Conservation (phyloP, 495 filamentous ascomycete genomes). For the Hyaloscypha variabilis region DNA sequence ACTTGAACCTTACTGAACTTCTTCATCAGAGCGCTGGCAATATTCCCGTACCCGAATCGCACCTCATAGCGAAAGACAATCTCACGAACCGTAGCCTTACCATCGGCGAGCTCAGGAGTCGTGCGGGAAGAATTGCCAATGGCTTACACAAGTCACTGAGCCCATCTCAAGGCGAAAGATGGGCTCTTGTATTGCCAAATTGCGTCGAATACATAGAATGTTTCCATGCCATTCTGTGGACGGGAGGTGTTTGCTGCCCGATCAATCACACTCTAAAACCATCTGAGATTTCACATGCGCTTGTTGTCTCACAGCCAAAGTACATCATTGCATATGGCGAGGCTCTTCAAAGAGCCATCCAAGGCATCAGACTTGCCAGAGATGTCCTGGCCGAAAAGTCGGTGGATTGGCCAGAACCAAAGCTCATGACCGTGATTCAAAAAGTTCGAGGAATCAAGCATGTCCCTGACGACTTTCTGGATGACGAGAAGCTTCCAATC, state of each 20-base stretch:
- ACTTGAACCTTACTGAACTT: slow-evolving; percentile 40
- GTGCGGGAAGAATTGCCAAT: slow-evolving; percentile 38
- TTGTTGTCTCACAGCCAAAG: slow-evolving; percentile 67
- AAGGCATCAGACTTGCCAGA: slow-evolving; percentile 60
- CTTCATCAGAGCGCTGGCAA: slow-evolving; percentile 36
- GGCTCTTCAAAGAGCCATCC: slow-evolving; percentile 64
- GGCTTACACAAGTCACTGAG: slow-evolving; percentile 33
- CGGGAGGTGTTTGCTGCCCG: slow-evolving; percentile 75
- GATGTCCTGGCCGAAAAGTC: slow-evolving; percentile 59
- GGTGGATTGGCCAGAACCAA: slow-evolving; percentile 62
- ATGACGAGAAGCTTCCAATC: slow-evolving; percentile 37
- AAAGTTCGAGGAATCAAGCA: slow-evolving; percentile 65
- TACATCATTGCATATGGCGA: slow-evolving; percentile 38
- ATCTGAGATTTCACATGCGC: slow-evolving; percentile 72
- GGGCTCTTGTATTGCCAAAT: slow-evolving; percentile 41
- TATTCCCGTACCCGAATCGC: slow-evolving; percentile 34
- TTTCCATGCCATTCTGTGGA: slow-evolving; percentile 69
- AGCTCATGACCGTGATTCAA: slow-evolving; percentile 69
- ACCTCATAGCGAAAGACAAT: slow-evolving; percentile 41
- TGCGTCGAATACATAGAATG: slow-evolving; percentile 41
- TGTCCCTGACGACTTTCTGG: slow-evolving; percentile 66
- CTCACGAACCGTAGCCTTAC: slow-evolving; percentile 41
- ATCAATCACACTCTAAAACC: slow-evolving; percentile 84
- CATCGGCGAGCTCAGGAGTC: slow-evolving; percentile 37
- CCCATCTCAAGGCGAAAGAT: slow-evolving; percentile 35